Evolutionary conservation across 2,329 filamentous ascomycete genomes (phyloP), one percentile per base, ranked within the genome.

Genomic region (Diaporthe longicolla): DNA sequence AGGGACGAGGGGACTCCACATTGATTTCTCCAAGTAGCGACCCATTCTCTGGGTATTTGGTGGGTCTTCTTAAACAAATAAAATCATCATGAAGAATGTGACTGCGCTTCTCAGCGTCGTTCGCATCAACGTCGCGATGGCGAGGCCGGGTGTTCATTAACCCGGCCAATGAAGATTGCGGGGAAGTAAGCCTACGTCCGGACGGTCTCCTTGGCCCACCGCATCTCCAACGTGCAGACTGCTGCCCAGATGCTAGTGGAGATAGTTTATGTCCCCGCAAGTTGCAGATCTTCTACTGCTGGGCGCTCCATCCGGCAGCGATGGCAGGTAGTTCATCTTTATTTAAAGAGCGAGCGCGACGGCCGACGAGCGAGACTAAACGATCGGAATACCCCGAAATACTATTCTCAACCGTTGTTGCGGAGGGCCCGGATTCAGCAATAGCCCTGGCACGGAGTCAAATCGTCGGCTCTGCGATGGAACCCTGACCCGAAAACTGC

Each of bases 241-340:
- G 26, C 26, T 24, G 29, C 43, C 45, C 61, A 66, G 61, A 50
- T 37, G 61, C 45, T 66, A 66, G 43, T n/a, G 63, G 63, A 66
- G 63, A 66, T 66, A 66, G 29, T 32, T 4, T 26, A 37, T 9
- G 63, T 66, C 63, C 63, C 63, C 45, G 63, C 21, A 52, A 66
- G 63, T 8, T 37, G n/a, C 29, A 19, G 29, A 19, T 66, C 11
- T 4, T n/a, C 29, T n/a, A 37, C 37, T 54, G 15, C 37, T 66
- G 29, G 63, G n/a, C n/a, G 52, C 32, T 54, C 32, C 32, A n/a
- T 40, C 63, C 48, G 35, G 45, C 63, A 52, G 32, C n/a, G 15
- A n/a, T 40, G n/a, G 21, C 7, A 45, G 40, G 29, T 17, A 24
- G n/a, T 40, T 54, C 4, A 40, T 24, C 3, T 4, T 21, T 54